Conservation (phyloP, 768 basidiomycete genomes). For the Sporobolomyces phaffii region DNA sequence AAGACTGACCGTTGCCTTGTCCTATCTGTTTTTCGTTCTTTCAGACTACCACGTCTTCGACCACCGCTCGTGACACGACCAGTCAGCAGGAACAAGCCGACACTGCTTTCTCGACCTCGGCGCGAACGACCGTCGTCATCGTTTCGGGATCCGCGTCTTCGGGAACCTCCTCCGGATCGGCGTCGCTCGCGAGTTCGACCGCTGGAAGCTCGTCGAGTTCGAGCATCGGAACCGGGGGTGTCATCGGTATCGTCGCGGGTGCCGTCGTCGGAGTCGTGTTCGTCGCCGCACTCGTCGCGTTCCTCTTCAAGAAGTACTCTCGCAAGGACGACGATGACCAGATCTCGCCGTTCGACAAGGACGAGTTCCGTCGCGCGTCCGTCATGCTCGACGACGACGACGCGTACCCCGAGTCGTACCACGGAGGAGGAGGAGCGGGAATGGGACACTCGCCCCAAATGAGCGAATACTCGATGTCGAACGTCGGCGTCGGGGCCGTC, state of each 20-base stretch:
- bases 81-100: background rate
- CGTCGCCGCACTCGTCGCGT: constrained; percentile 16
- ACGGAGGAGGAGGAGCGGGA: background rate
- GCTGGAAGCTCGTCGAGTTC: constrained; percentile 57
- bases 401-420: constrained; percentile 7
- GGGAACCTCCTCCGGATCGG: constrained; percentile 1
- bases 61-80: background rate
- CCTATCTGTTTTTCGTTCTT: background rate
- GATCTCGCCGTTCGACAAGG: constrained; percentile 35
- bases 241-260: constrained; percentile 33
- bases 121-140: constrained; percentile 19
- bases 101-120: background rate
- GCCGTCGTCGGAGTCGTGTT: constrained; percentile 26
- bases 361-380: constrained; percentile 30
- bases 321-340: constrained; percentile 22
- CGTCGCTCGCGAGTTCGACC: constrained; percentile 48
- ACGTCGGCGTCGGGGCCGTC: constrained; percentile 12
- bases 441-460: constrained; percentile 35
- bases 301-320: constrained; percentile 28
- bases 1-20: too few species aligned
- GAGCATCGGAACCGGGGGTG: constrained; percentile 58
- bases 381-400: constrained; percentile 37
- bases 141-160: constrained; percentile 4
- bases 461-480: constrained; percentile 32
- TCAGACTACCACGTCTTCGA: background rate